Evolutionary conservation across 805 yeast species (phyloP).

Genomic region (Zygosaccharomyces gambellarensis): DNA sequence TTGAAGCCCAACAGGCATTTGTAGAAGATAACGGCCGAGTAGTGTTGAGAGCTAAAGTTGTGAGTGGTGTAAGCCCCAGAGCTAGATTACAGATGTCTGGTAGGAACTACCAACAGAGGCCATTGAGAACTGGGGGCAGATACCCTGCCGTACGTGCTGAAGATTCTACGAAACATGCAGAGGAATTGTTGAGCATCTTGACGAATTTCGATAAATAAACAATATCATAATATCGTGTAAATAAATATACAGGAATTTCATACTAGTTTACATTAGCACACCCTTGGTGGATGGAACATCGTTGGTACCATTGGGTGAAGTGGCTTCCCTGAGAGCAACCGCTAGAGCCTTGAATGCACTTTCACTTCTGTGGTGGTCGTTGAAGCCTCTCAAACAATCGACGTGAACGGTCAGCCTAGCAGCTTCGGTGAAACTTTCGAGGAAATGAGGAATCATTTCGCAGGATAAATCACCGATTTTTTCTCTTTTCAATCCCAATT

Average conservation of each 20-base stretch:
- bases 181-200: conserved; percentile 19
- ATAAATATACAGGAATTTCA: conserved; percentile 3
- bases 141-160: conserved; percentile 14
- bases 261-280: conserved; percentile 54
- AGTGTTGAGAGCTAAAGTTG: conserved; percentile 19
- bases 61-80: conserved; percentile 20
- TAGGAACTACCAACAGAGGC: conserved; percentile 18
- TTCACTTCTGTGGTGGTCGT: conserved; percentile 96
- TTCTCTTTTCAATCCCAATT: conserved; percentile 85
- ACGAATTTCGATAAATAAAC: conserved; percentile 12
- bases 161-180: conserved; percentile 16
- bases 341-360: conserved; percentile 96
- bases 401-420: conserved; percentile 91
- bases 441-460: conserved; percentile 97
- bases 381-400: conserved; percentile 87
- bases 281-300: conserved; percentile 98
- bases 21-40: conserved; percentile 37
- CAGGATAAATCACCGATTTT: conserved; percentile 86
- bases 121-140: conserved; percentile 8
- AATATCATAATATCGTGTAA: conserved; percentile 11
- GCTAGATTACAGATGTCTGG: conserved; percentile 18
- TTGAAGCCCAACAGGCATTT: conserved; percentile 37
- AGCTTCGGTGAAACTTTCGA: conserved; percentile 89
- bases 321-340: conserved; percentile 83
- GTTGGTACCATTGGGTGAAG: conserved; percentile 72